Conservation (phyloP, 345 rosid genomes). For the Populus davidiana region DNA sequence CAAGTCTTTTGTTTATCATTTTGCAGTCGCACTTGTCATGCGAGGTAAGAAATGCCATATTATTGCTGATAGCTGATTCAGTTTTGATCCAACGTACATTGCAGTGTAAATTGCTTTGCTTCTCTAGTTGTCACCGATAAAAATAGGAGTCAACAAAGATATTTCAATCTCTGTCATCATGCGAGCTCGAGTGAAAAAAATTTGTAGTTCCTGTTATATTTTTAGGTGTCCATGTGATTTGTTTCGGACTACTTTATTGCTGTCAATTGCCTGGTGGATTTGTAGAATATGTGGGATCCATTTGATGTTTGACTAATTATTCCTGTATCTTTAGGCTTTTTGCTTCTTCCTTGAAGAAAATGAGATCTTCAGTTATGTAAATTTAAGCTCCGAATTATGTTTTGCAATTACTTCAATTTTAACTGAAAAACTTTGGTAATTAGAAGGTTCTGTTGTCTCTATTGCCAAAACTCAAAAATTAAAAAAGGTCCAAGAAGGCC, state of each 20-base stretch:
- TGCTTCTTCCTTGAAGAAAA: no score
- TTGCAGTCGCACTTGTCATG: neutral
- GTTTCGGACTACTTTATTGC: no score
- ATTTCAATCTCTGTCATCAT: neutral
- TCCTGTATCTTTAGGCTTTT: no score
- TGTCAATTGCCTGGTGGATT: no score
- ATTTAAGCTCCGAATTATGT: neutral
- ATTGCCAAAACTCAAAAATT: neutral
- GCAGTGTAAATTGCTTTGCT: neutral
- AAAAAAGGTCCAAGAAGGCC: neutral
- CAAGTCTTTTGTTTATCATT: neutral
- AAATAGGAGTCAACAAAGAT: neutral
- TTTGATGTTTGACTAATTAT: no score
- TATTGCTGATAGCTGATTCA: neutral
- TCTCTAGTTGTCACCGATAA: neutral
- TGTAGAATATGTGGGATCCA: no score
- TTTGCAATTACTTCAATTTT: neutral
- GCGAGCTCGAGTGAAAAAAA: neutral
- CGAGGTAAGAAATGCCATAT: neutral
- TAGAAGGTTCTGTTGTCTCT: neutral
- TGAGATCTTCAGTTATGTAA: neutral
- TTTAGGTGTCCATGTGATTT: no score
- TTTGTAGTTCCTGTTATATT: neutral
- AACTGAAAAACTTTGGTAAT: neutral
- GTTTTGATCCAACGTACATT: neutral